These are phyloP conservation scores for Xylaria multiplex DNA, from an alignment of 2,329 filamentous ascomycete species.

Conservation along the genomic window DNA sequence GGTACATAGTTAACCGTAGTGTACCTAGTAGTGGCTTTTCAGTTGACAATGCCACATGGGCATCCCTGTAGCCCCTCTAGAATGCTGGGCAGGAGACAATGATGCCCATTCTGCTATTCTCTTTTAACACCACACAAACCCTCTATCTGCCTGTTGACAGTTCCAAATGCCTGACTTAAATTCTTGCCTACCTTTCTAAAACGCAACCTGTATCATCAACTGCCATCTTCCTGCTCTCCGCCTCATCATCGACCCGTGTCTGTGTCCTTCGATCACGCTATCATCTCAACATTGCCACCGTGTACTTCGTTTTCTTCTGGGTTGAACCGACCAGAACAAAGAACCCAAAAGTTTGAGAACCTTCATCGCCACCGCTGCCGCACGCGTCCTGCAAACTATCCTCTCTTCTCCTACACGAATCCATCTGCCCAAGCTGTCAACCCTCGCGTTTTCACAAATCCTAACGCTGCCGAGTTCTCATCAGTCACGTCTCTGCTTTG, in stretches of 20 bases:
- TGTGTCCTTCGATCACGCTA: background rate
- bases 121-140: slow-evolving; percentile 2
- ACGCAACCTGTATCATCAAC: background rate
- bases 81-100: background rate
- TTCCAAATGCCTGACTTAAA: background rate
- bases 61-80: background rate
- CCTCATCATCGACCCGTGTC: slow-evolving; percentile 11
- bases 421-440: background rate
- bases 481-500: background rate
- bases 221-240: background rate
- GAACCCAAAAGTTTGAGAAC: slow-evolving; percentile 7
- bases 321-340: slow-evolving; percentile 24
- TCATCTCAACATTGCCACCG: slow-evolving; percentile 6
- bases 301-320: slow-evolving; percentile 3
- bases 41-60: too few relatives aligned
- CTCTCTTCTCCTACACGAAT: background rate
- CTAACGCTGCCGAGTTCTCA: background rate
- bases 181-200: background rate
- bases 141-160: background rate
- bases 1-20: too few relatives aligned
- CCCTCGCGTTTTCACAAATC: background rate
- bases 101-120: slow-evolving; percentile 15
- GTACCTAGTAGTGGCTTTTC: too few relatives aligned
- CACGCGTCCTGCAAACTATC: slow-evolving; percentile 11
- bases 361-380: slow-evolving; percentile 18